phyloP scores from a whole-genome alignment of 495 filamentous ascomycete species.

The Penicillium pulvis region DNA sequence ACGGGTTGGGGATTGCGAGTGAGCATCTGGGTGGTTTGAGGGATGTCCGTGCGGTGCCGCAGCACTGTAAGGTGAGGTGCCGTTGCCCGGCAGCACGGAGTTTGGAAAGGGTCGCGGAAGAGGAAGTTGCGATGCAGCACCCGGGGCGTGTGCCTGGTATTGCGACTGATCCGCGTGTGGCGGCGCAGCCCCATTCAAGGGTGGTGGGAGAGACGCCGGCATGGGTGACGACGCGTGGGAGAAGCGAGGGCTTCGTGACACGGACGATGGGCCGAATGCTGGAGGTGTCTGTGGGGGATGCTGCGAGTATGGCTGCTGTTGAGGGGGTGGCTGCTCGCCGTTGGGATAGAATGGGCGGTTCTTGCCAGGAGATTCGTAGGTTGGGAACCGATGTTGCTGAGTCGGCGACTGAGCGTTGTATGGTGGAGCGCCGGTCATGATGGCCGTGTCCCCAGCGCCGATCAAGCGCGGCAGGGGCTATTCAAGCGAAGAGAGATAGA shows the following conservation, averaged over 20 bases:
- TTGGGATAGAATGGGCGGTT: slow-evolving; percentile 54
- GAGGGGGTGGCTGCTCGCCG: slow-evolving; percentile 46
- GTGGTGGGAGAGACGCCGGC: slow-evolving; percentile 51
- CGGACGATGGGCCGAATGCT: slow-evolving; percentile 55
- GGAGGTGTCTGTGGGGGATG: slow-evolving; percentile 56
- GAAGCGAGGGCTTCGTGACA: slow-evolving; percentile 55
- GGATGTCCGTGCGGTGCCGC: slow-evolving; percentile 51
- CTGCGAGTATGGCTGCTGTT: slow-evolving; percentile 43
- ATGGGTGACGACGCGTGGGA: slow-evolving; percentile 53
- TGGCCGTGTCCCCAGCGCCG: slow-evolving; percentile 42
- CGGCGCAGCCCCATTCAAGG: slow-evolving; percentile 54
- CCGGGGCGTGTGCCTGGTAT: slow-evolving; percentile 45
- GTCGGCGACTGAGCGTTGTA: slow-evolving; percentile 49
- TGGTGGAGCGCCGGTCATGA: slow-evolving; percentile 53
- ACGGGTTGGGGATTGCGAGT: slow-evolving; percentile 47
- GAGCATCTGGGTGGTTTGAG: slow-evolving; percentile 41
- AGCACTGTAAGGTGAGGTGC: slow-evolving; percentile 42
- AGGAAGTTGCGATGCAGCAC: slow-evolving; percentile 36
- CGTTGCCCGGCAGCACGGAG: slow-evolving; percentile 37
- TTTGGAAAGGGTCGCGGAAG: slow-evolving; percentile 50
- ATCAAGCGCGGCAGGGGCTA: slow-evolving; percentile 23
- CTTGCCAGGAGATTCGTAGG: slow-evolving; percentile 51
- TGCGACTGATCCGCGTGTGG: slow-evolving; percentile 41
- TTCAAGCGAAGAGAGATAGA: slow-evolving; percentile 8
- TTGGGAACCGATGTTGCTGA: slow-evolving; percentile 42